These are phyloP conservation scores for Drechslerella stenobrocha DNA, from an alignment of 2,329 filamentous ascomycete genomes.

Conservation along the genomic window DNA sequence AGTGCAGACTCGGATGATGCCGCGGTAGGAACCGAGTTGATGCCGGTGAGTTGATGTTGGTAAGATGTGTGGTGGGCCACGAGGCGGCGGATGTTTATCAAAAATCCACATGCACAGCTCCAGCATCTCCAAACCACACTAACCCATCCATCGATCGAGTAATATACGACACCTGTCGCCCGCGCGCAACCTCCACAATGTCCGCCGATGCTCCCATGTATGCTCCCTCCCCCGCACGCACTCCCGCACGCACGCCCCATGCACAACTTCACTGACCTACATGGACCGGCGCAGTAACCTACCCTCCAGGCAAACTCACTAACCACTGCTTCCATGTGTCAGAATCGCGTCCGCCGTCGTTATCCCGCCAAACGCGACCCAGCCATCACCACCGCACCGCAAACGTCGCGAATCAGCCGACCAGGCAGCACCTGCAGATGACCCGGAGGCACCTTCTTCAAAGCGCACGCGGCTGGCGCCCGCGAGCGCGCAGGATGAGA, in stretches of 20 bases:
- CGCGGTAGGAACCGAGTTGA: background rate
- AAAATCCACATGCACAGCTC: conserved; percentile 9
- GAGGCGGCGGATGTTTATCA: background rate
- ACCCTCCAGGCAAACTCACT: background rate
- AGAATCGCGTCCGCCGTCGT: conserved; percentile 48
- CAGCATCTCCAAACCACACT: background rate
- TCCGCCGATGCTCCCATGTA: conserved; percentile 41
- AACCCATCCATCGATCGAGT: background rate
- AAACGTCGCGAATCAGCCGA: conserved; percentile 47
- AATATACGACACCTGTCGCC: conserved; percentile 6
- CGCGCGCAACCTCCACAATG: conserved; percentile 17
- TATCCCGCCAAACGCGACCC: conserved; percentile 47
- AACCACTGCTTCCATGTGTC: background rate
- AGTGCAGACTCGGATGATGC: background rate
- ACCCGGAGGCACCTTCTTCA: conserved; percentile 14
- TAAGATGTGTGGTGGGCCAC: background rate
- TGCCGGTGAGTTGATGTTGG: background rate
- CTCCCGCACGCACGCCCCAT: background rate
- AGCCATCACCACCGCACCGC: conserved; percentile 38
- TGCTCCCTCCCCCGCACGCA: background rate
- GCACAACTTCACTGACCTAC: background rate
- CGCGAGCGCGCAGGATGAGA: conserved; percentile 37
- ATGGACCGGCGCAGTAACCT: too few relatives aligned
- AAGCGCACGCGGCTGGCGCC: conserved; percentile 45
- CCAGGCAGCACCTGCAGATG: conserved; percentile 6